A percentile compares a stretch with the other conserved stretches of the same genome.
These are phyloP conservation scores for Adansonia madagascariensis DNA, from an alignment of 441 rosid genomes.

Conservation along the genomic window DNA sequence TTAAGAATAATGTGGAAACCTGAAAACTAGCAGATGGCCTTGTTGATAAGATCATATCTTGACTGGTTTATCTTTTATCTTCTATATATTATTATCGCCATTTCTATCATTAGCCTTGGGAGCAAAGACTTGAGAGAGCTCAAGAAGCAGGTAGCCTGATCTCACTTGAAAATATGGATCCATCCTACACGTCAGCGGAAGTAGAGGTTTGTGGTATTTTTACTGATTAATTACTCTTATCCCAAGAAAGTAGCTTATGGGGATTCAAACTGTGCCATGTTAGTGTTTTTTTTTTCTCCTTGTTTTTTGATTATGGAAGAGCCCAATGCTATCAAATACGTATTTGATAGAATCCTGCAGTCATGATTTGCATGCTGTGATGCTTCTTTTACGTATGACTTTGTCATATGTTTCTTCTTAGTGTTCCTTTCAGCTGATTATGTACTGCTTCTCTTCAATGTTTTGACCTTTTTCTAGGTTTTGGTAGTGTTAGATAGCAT, in stretches of 20 bases:
- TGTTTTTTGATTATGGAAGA: background rate
- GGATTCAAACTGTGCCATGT: background rate
- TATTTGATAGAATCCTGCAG: background rate
- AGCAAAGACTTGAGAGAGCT: conserved; percentile 43
- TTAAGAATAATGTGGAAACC: conserved; percentile 2
- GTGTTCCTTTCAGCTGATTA: conserved; percentile 1
- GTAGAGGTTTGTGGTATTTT: conserved; percentile 53
- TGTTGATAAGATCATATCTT: conserved; percentile 2
- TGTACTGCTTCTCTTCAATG: background rate
- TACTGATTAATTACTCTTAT: background rate
- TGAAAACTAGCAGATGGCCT: background rate
- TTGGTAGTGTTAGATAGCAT: background rate
- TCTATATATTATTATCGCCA: background rate
- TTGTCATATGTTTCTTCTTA: background rate
- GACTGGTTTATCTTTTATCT: background rate
- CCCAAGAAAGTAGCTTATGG: background rate
- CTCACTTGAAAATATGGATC: conserved; percentile 58
- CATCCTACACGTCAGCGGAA: conserved; percentile 55
- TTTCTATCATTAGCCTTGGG: conserved; percentile 20
- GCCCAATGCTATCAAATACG: background rate
- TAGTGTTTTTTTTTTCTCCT: background rate
- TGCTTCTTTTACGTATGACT: background rate
- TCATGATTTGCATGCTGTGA: background rate
- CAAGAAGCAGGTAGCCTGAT: conserved; percentile 40
- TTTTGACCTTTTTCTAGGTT: background rate